Base-by-base conservation (phyloP, 2,329 filamentous ascomycete genomes). In the Byssochlamys sp. region DNA sequence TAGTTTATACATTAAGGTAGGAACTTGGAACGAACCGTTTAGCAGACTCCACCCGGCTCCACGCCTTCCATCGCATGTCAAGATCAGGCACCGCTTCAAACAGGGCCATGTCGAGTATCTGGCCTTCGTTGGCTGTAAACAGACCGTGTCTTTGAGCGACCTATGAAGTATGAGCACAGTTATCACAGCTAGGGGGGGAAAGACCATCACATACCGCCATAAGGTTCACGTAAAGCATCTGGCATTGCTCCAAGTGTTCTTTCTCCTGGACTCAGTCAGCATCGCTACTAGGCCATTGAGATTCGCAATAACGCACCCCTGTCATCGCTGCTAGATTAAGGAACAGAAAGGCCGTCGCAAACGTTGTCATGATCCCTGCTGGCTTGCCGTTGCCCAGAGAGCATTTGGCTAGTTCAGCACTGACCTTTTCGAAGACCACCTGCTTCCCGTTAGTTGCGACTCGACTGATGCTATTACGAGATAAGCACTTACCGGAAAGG, bases 201-300 rank as follows among this genome's bases (percentile, higher is more conserved):
- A 11, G 3, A 26, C 4, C 12, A 12, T 12, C 11, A 66, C 69
- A 55, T 59, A 72, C 70, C 56, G 76, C 72, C 39, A 81, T 76
- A 4, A 80, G 70, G 45, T 78, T 80, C 28, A 75, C 74, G 60
- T 81, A 81, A 2, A 81, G 67, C 69, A 78, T 78, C 57, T 80
- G 77, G 2, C 74, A 74, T 64, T 79, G 76, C 48, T 77, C 74
- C n/a, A 81, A 61, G 58, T 75, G 70, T 24, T 71, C 57, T 66
- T 73, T 71, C 57, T 78, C 76, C 70, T 73, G 53, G 2, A 50
- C 19, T n/a, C 25, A 26, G 4, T 6, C 12, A 2, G 3, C 12
- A 50, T 68, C 39, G 65, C 57, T 45, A 55, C 26, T 4, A 6
- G 3, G 11, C 12, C 25, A 24, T 3, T 4, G 28, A 31, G 10